Percentiles rank a stretch among this genome's conserved stretches.
These are phyloP conservation scores for Sclerospora graminicola DNA, from an alignment of 352 stramenopile genomes.

Conservation along the genomic window DNA sequence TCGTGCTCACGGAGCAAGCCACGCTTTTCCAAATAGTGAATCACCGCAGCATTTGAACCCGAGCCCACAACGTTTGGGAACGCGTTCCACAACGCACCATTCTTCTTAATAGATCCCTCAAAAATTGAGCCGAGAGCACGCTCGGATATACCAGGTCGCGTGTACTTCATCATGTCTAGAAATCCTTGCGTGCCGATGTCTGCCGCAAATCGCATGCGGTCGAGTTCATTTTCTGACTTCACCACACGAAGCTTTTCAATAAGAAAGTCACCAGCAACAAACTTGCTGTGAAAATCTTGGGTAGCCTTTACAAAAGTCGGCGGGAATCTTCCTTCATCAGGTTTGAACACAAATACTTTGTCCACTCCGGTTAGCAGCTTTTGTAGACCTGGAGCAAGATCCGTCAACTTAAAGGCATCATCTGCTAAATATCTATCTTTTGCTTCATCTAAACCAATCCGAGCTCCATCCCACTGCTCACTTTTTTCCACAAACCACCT, in stretches of 20 bases:
- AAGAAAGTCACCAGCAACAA: constrained; percentile 61
- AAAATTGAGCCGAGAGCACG: constrained; percentile 62
- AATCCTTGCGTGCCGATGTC: constrained; percentile 62
- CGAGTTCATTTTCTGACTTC: constrained; percentile 65
- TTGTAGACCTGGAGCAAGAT: constrained; percentile 36
- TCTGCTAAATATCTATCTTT: constrained; percentile 53
- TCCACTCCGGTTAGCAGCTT: constrained; percentile 49
- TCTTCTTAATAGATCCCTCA: constrained; percentile 58
- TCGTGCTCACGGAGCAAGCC: constrained; percentile 43
- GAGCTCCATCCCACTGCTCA: constrained; percentile 76
- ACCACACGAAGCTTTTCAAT: constrained; percentile 63
- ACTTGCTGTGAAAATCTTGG: constrained; percentile 51
- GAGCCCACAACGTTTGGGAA: constrained; percentile 78
- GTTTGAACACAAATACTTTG: constrained; percentile 60
- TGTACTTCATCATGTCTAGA: constrained; percentile 66
- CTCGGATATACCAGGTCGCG: constrained; percentile 52
- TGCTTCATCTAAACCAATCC: constrained; percentile 49
- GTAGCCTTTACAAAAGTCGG: constrained; percentile 48
- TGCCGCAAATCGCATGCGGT: constrained; percentile 63
- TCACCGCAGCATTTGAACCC: constrained; percentile 67
- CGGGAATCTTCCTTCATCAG: constrained; percentile 46
- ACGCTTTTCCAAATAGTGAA: constrained; percentile 76
- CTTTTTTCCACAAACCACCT: constrained; percentile 11
- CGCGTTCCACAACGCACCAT: constrained; percentile 67
- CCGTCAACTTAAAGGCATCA: constrained; percentile 51